Conservation (phyloP, 257 asterid species). For the Gentiana macrophylla region DNA sequence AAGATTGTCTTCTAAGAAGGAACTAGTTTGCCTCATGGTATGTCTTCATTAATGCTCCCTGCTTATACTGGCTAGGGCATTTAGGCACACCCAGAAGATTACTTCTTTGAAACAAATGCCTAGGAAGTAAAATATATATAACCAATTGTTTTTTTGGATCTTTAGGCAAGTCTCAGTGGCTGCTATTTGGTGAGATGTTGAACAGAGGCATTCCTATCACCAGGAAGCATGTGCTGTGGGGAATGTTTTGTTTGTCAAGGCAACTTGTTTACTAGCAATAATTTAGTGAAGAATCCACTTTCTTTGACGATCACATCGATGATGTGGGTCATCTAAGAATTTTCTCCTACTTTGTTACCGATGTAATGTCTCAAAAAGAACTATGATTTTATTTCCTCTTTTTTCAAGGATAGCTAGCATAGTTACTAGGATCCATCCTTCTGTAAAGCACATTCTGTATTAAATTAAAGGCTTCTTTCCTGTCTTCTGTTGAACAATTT, state of each 20-base stretch:
- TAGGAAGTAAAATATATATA: slow-evolving; percentile 1
- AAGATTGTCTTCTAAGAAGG: slow-evolving; percentile 20
- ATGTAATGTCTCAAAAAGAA: no score
- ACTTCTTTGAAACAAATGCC: slow-evolving; percentile 10
- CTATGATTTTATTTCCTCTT: no score
- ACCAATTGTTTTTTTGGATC: slow-evolving; percentile 18
- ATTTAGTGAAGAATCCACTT: slow-evolving; percentile 1
- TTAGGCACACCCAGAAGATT: slow-evolving; percentile 2
- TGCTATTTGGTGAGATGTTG: slow-evolving; percentile 19
- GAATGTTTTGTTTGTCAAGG: slow-evolving; percentile 3
- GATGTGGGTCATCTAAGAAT: no score
- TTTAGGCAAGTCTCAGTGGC: slow-evolving; percentile 22
- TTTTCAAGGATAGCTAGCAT: no score
- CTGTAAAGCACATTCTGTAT: no score
- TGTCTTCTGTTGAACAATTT: no score
- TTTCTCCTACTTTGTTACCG: no score
- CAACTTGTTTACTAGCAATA: slow-evolving; percentile 6
- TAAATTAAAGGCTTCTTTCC: no score
- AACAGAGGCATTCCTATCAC: slow-evolving; percentile 15
- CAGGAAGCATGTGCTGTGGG: slow-evolving; percentile 17
- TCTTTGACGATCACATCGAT: no score
- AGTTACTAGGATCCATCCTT: no score
- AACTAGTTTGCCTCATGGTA: slow-evolving; percentile 27
- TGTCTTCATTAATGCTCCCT: slow-evolving; percentile 10
- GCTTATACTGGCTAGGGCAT: slow-evolving; percentile 6